Percentiles rank a stretch among this genome's conserved stretches.
Evolutionary conservation across 164 flowering plant genomes (phyloP).

Genomic region (Umbellularia californica): DNA sequence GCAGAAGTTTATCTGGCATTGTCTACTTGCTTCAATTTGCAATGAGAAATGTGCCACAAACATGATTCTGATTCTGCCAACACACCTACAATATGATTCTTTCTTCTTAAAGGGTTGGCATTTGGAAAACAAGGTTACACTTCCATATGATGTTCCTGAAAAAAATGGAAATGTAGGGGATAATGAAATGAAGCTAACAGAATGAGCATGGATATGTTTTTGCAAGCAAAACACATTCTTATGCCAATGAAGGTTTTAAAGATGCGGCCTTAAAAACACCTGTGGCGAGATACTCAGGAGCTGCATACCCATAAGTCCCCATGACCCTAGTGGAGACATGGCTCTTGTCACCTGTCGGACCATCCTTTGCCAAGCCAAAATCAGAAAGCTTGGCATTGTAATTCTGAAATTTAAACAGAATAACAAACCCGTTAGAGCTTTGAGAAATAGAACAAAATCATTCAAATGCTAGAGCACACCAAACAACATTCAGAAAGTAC

Average conservation of each 20-base stretch:
- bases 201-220: not conserved
- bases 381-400: conserved; percentile 88
- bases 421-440: not conserved
- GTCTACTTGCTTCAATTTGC: not conserved
- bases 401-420: conserved; percentile 27
- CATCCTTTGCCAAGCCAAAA: conserved; percentile 92
- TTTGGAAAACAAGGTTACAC: not conserved
- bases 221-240: not conserved
- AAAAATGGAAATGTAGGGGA: not conserved
- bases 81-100: too few species aligned
- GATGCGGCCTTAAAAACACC: conserved; percentile 34
- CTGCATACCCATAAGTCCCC: conserved; percentile 93
- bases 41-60: not conserved
- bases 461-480: not conserved
- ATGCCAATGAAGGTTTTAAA: not conserved
- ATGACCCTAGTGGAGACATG: conserved; percentile 85
- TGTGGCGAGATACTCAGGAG: conserved; percentile 89
- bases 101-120: too few species aligned
- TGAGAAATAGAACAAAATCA: not conserved
- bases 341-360: conserved; percentile 80
- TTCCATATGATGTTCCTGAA: not conserved
- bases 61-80: not conserved
- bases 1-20: not conserved
- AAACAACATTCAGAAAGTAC: not conserved
- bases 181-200: not conserved